phyloP scores from a whole-genome alignment of 2,329 filamentous ascomycete genomes.

The Cryphonectria radicalis region DNA sequence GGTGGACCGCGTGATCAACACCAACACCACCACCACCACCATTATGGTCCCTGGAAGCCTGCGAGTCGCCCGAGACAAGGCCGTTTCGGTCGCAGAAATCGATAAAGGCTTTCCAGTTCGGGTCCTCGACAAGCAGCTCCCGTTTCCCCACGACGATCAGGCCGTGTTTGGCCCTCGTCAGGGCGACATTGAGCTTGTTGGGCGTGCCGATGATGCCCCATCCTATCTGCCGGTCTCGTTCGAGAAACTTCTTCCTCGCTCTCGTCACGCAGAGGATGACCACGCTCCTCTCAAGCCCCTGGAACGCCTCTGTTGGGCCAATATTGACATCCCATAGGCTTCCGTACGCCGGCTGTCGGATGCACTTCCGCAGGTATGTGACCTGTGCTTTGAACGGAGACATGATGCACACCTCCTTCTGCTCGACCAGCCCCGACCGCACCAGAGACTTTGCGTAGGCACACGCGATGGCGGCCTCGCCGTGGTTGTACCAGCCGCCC shows the following conservation, averaged over 20 bases:
- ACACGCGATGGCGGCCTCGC: conserved; percentile 30
- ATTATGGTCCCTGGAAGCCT: too few relatives aligned
- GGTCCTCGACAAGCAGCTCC: conserved; percentile 29
- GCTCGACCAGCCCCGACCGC: conserved; percentile 17
- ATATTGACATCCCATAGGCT: conserved; percentile 33
- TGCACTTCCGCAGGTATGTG: conserved; percentile 25
- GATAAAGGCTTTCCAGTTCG: conserved; percentile 30
- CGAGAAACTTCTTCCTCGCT: conserved; percentile 30
- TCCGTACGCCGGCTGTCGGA: conserved; percentile 13
- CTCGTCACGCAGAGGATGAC: conserved; percentile 35
- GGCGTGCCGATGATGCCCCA: conserved; percentile 32
- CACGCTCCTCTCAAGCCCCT: conserved; percentile 33
- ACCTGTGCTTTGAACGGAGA: conserved; percentile 35
- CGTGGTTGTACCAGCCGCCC: conserved; percentile 33
- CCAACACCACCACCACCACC: background rate
- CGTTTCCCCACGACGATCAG: conserved; percentile 32
- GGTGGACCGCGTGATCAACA: background rate
- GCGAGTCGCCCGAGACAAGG: background rate
- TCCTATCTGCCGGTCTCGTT: conserved; percentile 29
- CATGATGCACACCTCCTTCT: conserved; percentile 34
- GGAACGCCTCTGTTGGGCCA: conserved; percentile 34
- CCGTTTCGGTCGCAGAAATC: conserved; percentile 30
- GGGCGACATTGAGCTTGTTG: conserved; percentile 34
- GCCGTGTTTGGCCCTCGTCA: conserved; percentile 34
- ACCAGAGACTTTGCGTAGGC: conserved; percentile 29